Evolutionary conservation across 2,329 filamentous ascomycete genomes (phyloP).

Genomic region (Pleomassaria siparia): DNA sequence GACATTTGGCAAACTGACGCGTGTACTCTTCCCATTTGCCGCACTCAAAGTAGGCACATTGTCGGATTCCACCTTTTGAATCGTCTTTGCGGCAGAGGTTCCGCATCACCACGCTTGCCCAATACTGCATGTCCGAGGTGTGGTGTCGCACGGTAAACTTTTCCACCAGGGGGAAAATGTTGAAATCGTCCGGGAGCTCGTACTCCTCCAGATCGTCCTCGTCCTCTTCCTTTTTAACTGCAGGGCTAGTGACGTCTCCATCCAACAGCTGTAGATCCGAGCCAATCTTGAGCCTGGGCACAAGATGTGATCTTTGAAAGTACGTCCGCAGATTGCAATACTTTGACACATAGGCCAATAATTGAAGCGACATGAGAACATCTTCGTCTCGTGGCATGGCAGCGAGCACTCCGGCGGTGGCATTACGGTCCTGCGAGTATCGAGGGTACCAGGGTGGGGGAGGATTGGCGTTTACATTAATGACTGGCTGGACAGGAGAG

Average conservation of each 20-base stretch:
- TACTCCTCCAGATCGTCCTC: conserved; percentile 79
- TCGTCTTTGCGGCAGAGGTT: conserved; percentile 99
- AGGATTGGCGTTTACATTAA: conserved; percentile 70
- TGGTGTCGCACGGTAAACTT: conserved; percentile 97
- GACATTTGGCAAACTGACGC: conserved; percentile 96
- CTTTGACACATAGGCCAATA: conserved; percentile 96
- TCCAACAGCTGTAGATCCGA: conserved; percentile 81
- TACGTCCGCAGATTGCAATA: conserved; percentile 96
- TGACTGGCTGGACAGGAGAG: conserved; percentile 69
- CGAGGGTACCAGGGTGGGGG: conserved; percentile 78
- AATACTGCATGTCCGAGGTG: conserved; percentile 98
- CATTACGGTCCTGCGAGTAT: conserved; percentile 74
- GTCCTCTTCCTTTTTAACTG: conserved; percentile 55
- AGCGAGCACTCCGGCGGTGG: conserved; percentile 70
- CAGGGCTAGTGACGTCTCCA: conserved; percentile 55
- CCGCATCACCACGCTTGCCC: conserved; percentile 98
- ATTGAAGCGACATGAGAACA: conserved; percentile 94
- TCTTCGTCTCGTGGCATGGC: conserved; percentile 97
- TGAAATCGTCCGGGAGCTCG: conserved; percentile 88
- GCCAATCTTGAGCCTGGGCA: conserved; percentile 87
- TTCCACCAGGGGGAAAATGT: conserved; percentile 97
- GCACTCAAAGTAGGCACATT: conserved; percentile 97
- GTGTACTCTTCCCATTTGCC: conserved; percentile 98
- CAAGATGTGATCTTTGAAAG: conserved; percentile 92
- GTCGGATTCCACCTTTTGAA: conserved; percentile 86